phyloP scores from a whole-genome alignment of 495 filamentous ascomycete genomes.

The Pyrenopolyporus hunteri region DNA sequence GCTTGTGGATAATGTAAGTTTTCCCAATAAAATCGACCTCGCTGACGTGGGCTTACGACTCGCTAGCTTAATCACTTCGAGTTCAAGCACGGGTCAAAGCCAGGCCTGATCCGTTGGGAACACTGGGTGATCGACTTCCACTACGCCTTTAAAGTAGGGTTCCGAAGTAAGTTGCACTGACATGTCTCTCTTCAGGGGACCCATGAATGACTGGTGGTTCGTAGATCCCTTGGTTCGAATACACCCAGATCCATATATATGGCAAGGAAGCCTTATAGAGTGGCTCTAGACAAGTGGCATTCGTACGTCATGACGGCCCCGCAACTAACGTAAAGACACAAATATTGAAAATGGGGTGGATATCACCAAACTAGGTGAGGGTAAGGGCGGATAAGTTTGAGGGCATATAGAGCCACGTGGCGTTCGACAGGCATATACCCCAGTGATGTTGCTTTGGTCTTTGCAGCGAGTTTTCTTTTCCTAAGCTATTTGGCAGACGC shows the following conservation, averaged over 20 bases:
- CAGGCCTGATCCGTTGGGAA: constrained; percentile 38
- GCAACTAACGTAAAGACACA: neutral
- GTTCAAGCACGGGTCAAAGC: constrained; percentile 34
- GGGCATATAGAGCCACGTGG: constrained; percentile 2
- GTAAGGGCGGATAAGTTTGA: neutral
- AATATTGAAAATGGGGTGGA: neutral
- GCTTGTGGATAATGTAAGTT: constrained; percentile 28
- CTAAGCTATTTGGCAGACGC: neutral
- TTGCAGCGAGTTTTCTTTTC: neutral
- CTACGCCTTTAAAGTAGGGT: constrained; percentile 36
- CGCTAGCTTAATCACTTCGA: constrained; percentile 35
- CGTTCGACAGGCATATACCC: constrained; percentile 35
- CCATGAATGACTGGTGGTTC: neutral
- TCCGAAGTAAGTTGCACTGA: constrained; percentile 33
- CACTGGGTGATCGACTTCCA: constrained; percentile 41
- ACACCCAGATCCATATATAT: constrained; percentile 39
- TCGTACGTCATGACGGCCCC: neutral
- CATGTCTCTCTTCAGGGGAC: neutral
- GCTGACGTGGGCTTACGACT: neutral
- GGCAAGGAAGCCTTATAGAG: constrained; percentile 32
- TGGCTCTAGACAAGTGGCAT: constrained; percentile 14
- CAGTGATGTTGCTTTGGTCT: constrained; percentile 13
- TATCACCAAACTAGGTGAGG: neutral
- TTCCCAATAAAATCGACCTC: neutral
- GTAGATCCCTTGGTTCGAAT: constrained; percentile 37